Evolutionary conservation across 495 filamentous ascomycete genomes (phyloP), one percentile per base, ranked within the genome.

Genomic region (Tetracladium setigerum): DNA sequence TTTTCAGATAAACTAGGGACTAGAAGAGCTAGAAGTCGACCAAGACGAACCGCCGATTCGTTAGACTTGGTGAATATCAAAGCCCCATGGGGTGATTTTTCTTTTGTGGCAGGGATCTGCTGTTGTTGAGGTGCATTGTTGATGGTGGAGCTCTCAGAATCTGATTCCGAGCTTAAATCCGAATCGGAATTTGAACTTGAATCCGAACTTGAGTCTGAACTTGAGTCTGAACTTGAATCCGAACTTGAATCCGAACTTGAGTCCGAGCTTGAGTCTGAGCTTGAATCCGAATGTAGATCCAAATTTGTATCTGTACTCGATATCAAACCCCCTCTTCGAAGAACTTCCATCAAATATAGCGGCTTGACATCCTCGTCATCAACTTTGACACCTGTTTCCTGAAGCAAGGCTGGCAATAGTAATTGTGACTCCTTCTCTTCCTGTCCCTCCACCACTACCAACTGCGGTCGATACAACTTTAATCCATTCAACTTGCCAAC

Each of bases 1-100:
- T 69, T 64, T 1, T 61, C 56, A 5, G 74, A 67, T 19, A 82
- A 64, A 0, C 71, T 57, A 10, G 87, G 86, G 4, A 77, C 64
- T 9, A 95, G 73, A 15, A 84, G 67, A 1, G 70, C 63, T n/a
- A 97, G 69, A 1, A 98, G 80, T 14, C 82, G 83, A 2, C 82
- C 76, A 12, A 98, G 77, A 36, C 92, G 84, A 14, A 82, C 75
- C 17, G 91, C 86, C 14, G 79, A 78, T 61, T 95, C 87, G 57
- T 88, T 95, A 44, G 81, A 88, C 47, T 86, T 87, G 38, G 88
- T 89, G 65, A 97, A 97, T 34, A 97, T 80, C 18, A 98, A 71
- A 11, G 83, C 78, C 1, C 68, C 73, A 3, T 64, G 62, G n/a
- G 57, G 40, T 14, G 30, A 2, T 5, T 11, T 36, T 13, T 19